A percentile compares a stretch with the other conserved stretches of the same genome.
phyloP scores from a whole-genome alignment of 1,284 basidiomycete species.

The Cutaneotrichosporon sp. region DNA sequence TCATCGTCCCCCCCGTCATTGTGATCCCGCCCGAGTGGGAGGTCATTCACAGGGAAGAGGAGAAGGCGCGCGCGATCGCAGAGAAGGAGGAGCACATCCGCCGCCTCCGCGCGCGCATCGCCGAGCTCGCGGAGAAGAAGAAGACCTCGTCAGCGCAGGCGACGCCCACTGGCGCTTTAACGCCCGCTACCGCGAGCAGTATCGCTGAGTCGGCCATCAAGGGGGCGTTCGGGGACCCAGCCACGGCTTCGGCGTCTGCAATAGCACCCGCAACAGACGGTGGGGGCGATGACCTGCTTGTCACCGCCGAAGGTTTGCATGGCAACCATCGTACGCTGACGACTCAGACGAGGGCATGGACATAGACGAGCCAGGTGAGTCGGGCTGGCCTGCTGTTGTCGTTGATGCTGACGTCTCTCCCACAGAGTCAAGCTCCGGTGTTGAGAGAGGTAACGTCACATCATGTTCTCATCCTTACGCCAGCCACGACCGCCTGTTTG shows the following conservation, averaged over 20 bases:
- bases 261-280: background rate
- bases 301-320: constrained; percentile 1
- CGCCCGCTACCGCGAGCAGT: constrained; percentile 7
- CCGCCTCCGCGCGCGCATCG: constrained; percentile 42
- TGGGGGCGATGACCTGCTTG: background rate
- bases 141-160: background rate
- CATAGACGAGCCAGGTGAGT: constrained; percentile 4
- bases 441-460: background rate
- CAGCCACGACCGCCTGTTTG: background rate
- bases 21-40: constrained; percentile 18
- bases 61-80: constrained; percentile 27
- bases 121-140: constrained; percentile 28
- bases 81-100: constrained; percentile 42
- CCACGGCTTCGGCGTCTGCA: background rate
- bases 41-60: background rate
- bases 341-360: constrained; percentile 2
- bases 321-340: background rate
- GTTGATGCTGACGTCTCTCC: background rate
- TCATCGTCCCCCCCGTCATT: constrained; percentile 12
- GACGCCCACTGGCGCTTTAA: constrained; percentile 14
- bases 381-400: too few relatives aligned
- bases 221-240: background rate
- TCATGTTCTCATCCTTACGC: background rate
- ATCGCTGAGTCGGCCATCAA: constrained; percentile 1
- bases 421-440: background rate